phyloP scores from a whole-genome alignment of 2,329 filamentous ascomycete genomes.

The Pseudomassariella vexata region DNA sequence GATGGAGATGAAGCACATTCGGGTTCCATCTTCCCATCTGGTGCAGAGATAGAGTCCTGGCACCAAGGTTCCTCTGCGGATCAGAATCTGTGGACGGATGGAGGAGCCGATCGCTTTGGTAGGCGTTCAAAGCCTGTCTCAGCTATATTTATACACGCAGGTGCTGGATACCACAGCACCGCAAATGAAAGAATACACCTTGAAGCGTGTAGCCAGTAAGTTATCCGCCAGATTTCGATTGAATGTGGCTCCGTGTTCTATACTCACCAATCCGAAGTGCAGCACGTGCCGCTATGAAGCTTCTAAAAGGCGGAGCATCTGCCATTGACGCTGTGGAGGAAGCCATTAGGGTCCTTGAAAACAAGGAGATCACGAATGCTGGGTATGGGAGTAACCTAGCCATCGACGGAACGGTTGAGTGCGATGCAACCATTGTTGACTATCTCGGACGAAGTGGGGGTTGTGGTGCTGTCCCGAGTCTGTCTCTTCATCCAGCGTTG shows the following conservation, averaged over 20 bases:
- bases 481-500: slow-evolving; percentile 32
- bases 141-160: slow-evolving; percentile 92
- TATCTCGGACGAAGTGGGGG: slow-evolving; percentile 87
- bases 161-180: slow-evolving; percentile 86
- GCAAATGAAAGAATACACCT: slow-evolving; percentile 83
- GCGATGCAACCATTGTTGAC: slow-evolving; percentile 90
- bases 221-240: slow-evolving; percentile 12
- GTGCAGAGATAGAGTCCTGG: background rate
- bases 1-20: too few species aligned
- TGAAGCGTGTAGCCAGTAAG: slow-evolving; percentile 82
- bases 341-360: slow-evolving; percentile 81
- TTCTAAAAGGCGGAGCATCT: slow-evolving; percentile 71
- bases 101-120: slow-evolving; percentile 33
- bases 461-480: slow-evolving; percentile 85
- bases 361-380: slow-evolving; percentile 93
- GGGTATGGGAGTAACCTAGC: slow-evolving; percentile 93
- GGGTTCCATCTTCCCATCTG: background rate
- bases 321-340: slow-evolving; percentile 87
- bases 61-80: background rate
- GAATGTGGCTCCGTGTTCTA: too few species aligned
- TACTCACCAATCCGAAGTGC: slow-evolving; percentile 50
- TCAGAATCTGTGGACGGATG: slow-evolving; percentile 25
- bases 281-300: slow-evolving; percentile 74
- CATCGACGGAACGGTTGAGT: slow-evolving; percentile 86
- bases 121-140: slow-evolving; percentile 27